These are phyloP conservation scores for Globisporangium rhizosaccharum DNA, from an alignment of 352 stramenopile species.

Conservation along the genomic window DNA sequence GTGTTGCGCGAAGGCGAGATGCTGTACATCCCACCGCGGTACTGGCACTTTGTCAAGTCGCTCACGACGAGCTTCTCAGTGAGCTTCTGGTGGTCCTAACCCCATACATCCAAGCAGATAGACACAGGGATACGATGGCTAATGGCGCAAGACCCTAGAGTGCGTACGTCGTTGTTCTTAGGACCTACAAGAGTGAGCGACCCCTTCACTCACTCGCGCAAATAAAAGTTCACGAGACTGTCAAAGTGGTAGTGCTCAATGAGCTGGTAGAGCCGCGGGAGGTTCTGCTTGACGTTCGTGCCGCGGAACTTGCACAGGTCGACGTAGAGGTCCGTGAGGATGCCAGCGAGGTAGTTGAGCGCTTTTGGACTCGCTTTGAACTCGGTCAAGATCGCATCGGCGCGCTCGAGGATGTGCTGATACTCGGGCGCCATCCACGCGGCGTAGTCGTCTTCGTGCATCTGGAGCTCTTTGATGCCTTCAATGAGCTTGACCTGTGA, in stretches of 20 bases:
- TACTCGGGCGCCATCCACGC: constrained; percentile 82
- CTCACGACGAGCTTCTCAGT: constrained; percentile 77
- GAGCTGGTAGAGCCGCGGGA: constrained; percentile 63
- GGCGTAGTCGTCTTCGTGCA: constrained; percentile 68
- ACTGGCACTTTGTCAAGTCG: constrained; percentile 88
- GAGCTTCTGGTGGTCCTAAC: constrained; percentile 71
- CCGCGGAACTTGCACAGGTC: constrained; percentile 83
- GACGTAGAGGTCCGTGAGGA: constrained; percentile 82
- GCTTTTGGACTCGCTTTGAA: constrained; percentile 66
- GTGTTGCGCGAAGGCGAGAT: constrained; percentile 66
- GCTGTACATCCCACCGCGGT: constrained; percentile 85
- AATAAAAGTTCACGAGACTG: constrained; percentile 71
- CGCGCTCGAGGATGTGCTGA: constrained; percentile 59
- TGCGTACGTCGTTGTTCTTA: neutral
- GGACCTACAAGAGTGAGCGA: neutral
- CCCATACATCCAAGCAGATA: too few species aligned
- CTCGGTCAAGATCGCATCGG: constrained; percentile 61
- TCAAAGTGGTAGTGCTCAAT: constrained; percentile 84
- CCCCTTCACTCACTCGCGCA: constrained; percentile 27
- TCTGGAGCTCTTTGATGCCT: constrained; percentile 77
- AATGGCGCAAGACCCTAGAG: too few species aligned
- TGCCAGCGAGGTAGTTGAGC: constrained; percentile 73
- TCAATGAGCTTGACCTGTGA: constrained; percentile 81
- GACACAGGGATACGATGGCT: too few species aligned
- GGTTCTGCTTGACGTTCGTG: constrained; percentile 68